Evolutionary conservation across 805 yeast species (phyloP), one percentile per base, ranked within the genome.

Genomic region (Ascoidea rubescens): DNA sequence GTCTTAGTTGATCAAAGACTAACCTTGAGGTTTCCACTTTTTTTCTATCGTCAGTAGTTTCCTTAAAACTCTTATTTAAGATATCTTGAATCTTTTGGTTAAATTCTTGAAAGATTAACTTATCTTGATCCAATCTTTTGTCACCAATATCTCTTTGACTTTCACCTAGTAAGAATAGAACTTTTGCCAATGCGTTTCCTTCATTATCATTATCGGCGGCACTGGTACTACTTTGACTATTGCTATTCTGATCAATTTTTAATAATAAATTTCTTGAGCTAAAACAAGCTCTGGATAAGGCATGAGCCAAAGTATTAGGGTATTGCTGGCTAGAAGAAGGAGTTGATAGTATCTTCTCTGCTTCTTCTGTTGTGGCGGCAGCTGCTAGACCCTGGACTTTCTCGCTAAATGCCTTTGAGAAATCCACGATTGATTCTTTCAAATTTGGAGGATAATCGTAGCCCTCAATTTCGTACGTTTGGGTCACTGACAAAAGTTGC

Each of bases 371-470:
- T 30, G 80, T 74, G 4, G 78, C 69, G n/a, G 84, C 87, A 59
- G 71, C 77, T 54, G 80, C 77, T 59, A 82, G 72, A 51, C 80
- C 82, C 50, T 70, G 71, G 56, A 80, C 75, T 63, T 79, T 81
- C 60, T 69, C 77, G 46, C 73, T 71, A 48, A 82, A 63, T 4
- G 79, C 67, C 58, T 78, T 76, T 44, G 83, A 78, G 61, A 83
- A 79, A 58, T 84, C 82, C 49, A 70, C 69, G 30, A 79, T 71
- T 48, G 85, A 78, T 58, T 86, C 91, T 55, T 75, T 74, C 56
- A 85, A 66, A 63, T 83, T 83, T 51, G 93, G 91, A 31, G 95
- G 95, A 60, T 84, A 85, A 64, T 86, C 95, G 63, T 86, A 86
- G 49, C 85, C 77, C 58, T 83, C 84, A 55, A 83, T 78, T 60